phyloP scores from a whole-genome alignment of 2,329 filamentous ascomycete genomes.

The Orbilia brochopaga region DNA sequence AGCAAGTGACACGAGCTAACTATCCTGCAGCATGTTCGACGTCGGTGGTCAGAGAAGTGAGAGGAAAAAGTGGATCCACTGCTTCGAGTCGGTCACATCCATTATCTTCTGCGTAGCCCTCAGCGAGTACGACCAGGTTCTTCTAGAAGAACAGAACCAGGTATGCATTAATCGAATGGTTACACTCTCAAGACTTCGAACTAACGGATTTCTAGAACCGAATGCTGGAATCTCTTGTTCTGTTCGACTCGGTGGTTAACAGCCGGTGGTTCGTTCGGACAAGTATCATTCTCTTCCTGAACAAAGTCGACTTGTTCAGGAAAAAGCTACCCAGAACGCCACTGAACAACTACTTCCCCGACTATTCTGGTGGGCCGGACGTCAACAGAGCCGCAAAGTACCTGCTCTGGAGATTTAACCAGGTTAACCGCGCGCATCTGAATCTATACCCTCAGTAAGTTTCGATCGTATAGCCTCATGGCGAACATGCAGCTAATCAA shows the following conservation, averaged over 20 bases:
- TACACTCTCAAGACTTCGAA: background rate
- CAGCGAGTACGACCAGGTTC: slow-evolving; percentile 96
- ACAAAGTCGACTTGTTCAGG: slow-evolving; percentile 98
- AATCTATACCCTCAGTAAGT: slow-evolving; percentile 97
- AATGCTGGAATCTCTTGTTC: slow-evolving; percentile 97
- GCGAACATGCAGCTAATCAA: slow-evolving; percentile 44
- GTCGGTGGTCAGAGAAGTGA: slow-evolving; percentile 96
- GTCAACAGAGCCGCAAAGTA: slow-evolving; percentile 99
- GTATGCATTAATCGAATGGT: slow-evolving; percentile 62
- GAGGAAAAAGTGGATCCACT: slow-evolving; percentile 99
- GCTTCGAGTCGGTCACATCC: slow-evolving; percentile 98
- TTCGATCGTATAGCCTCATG: slow-evolving; percentile 37
- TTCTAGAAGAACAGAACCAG: slow-evolving; percentile 96
- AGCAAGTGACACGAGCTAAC: slow-evolving; percentile 54
- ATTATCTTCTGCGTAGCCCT: slow-evolving; percentile 99
- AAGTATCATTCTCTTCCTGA: slow-evolving; percentile 97
- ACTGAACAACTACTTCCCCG: slow-evolving; percentile 92
- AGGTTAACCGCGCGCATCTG: slow-evolving; percentile 93
- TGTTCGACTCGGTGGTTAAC: slow-evolving; percentile 98
- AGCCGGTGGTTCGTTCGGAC: slow-evolving; percentile 99
- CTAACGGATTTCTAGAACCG: slow-evolving; percentile 71
- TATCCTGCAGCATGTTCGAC: slow-evolving; percentile 84
- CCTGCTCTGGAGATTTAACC: slow-evolving; percentile 96
- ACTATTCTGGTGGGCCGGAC: slow-evolving; percentile 96
- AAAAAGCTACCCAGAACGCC: slow-evolving; percentile 89